These are phyloP conservation scores for Margaritispora aquatica DNA, from an alignment of 495 filamentous ascomycete genomes.

Conservation along the genomic window DNA sequence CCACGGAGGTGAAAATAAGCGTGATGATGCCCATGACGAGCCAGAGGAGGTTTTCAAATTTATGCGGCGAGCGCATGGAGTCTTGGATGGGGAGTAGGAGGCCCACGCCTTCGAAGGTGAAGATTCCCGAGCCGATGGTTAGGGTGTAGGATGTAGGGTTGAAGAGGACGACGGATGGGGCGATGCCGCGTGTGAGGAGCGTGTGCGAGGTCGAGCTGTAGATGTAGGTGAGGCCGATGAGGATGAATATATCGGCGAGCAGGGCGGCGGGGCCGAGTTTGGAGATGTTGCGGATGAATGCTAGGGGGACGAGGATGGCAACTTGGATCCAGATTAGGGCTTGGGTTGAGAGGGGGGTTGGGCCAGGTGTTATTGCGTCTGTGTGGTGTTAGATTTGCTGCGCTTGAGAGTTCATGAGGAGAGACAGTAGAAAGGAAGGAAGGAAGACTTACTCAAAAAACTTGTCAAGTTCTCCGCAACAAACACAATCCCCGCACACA, in stretches of 20 bases:
- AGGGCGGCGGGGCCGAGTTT: constrained; percentile 55
- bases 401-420: not conserved
- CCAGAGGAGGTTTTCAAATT: constrained; percentile 51
- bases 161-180: constrained; percentile 48
- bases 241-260: constrained; percentile 55
- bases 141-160: constrained; percentile 56
- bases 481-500: constrained; percentile 60
- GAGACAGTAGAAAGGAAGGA: not conserved
- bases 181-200: constrained; percentile 38
- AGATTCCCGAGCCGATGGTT: constrained; percentile 57
- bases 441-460: constrained; percentile 32
- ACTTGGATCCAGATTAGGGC: constrained; percentile 51
- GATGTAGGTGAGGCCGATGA: constrained; percentile 57
- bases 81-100: constrained; percentile 60
- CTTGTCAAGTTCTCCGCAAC: constrained; percentile 55
- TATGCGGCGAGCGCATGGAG: constrained; percentile 53
- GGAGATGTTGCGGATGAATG: constrained; percentile 58
- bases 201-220: constrained; percentile 53
- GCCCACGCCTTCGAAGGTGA: constrained; percentile 64
- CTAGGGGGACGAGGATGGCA: constrained; percentile 47
- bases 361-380: constrained; percentile 39
- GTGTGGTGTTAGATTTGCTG: not conserved
- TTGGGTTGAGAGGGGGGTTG: constrained; percentile 35
- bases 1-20: constrained; percentile 55
- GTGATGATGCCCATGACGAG: constrained; percentile 58